Base-by-base conservation (phyloP, 208 protist genomes). In the Leishmania braziliensis region DNA sequence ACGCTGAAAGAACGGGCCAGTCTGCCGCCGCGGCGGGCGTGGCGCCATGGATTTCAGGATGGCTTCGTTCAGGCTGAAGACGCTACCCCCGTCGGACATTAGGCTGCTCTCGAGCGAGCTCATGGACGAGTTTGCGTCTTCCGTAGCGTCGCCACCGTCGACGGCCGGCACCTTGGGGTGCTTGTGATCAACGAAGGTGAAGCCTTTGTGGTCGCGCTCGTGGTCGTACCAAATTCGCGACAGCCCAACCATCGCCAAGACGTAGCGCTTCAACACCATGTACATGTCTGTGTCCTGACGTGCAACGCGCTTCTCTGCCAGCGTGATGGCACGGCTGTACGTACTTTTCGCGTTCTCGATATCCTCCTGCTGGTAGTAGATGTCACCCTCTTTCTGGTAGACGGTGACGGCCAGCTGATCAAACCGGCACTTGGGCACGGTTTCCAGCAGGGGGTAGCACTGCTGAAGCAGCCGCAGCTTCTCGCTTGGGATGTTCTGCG, bases 201-300 rank as follows among this genome's bases (percentile, higher is more conserved):
- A 95, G 46, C 93, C 92, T 46, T 88, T 87, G 14, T 88, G 89
- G 14, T 97, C 85, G 48, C 89, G 88, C 84, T 95, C 92, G 85
- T 95, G 88, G 71, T 93, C 79, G 79, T 95, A 95, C 92, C 94
- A 97, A 66, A 97, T 87, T 58, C 90, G 86, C 10, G 94, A 86
- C 80, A 95, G 82, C 36, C 92, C 94, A 20, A 97, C 87, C 92
- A 97, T 95, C 53, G 92, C 83, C 60, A 93, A 80, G 20, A 95
- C 92, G 77, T 97, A 97, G 50, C 92, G 88, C 80, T 95, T 94
- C 39, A 97, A 85, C n/a, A 95, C 88, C 85, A 93, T 92, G 81
- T 95, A 95, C 79, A 95, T 89, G 76, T 95, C 92, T 72, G 90
- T 90, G 26, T 90, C 91, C 65, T 90, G 87, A 74, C 91, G 88